Percentiles rank a stretch among this genome's conserved stretches.
phyloP scores from a whole-genome alignment of 140 eudicot species.

The Flaveria floridana region DNA sequence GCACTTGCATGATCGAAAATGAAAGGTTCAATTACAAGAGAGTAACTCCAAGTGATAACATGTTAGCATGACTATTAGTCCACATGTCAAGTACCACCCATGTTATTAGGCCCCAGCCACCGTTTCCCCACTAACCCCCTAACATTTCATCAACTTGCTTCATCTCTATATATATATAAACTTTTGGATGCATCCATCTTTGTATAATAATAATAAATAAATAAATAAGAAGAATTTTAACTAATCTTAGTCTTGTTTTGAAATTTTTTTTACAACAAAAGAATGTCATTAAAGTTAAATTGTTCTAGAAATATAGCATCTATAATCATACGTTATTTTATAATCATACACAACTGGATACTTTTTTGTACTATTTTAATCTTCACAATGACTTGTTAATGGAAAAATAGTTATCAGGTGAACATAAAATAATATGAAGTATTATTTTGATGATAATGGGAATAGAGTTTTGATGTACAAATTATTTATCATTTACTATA shows the following conservation, averaged over 20 bases:
- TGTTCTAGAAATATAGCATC: no score
- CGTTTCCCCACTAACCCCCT: constrained; percentile 22
- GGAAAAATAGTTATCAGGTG: no score
- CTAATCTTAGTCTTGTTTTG: not conserved
- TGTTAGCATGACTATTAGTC: constrained; percentile 27
- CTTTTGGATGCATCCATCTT: not conserved
- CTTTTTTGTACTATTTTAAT: no score
- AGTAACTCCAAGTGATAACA: constrained; percentile 29
- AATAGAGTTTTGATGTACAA: no score
- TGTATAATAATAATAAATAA: not conserved
- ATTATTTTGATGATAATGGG: no score
- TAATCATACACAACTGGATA: no score
- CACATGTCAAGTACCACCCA: constrained; percentile 23
- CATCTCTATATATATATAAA: not conserved
- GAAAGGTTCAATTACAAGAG: constrained; percentile 37
- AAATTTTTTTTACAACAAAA: not conserved
- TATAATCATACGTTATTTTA: no score
- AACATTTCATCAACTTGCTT: constrained; percentile 24
- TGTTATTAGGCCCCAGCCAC: constrained; percentile 30
- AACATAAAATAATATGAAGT: no score
- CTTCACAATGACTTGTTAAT: no score
- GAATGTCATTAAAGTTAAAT: not conserved
- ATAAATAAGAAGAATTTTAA: not conserved
- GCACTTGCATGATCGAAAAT: constrained; percentile 14
- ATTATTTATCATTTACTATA: no score